Evolutionary conservation across 2,329 filamentous ascomycete species (phyloP).

Genomic region (Ceratocystis albifundus): DNA sequence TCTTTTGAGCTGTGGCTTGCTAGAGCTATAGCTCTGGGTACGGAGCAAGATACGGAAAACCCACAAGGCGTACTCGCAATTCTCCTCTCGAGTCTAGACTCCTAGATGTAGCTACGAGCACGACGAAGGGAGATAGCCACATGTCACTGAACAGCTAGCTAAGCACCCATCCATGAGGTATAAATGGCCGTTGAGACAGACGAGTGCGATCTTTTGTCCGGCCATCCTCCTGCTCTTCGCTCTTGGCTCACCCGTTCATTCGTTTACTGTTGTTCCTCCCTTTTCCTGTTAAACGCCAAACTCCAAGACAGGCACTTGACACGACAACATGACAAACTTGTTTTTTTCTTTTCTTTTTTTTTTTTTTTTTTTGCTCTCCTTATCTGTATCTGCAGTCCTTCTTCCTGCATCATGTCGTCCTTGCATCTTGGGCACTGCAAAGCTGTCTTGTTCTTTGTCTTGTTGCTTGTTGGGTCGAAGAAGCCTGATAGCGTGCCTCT

Average conservation of each 20-base stretch:
- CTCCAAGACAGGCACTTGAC: constrained; percentile 2
- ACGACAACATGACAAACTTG: background rate
- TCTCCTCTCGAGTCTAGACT: background rate
- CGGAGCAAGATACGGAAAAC: too few species aligned
- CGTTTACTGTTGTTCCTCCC: background rate
- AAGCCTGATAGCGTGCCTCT: background rate
- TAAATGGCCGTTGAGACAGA: too few species aligned
- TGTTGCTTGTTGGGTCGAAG: background rate
- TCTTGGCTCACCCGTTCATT: background rate
- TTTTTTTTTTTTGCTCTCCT: too few species aligned
- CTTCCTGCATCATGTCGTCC: background rate
- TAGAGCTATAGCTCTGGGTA: too few species aligned
- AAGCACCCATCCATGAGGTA: too few species aligned
- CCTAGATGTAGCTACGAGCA: background rate
- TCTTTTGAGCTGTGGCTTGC: too few species aligned
- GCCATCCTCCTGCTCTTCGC: too few species aligned
- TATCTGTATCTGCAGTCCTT: background rate
- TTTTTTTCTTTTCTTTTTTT: background rate
- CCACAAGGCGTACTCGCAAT: too few species aligned
- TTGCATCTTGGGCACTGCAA: background rate
- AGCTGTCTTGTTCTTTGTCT: background rate
- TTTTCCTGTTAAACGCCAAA: background rate
- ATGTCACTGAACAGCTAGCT: too few species aligned
- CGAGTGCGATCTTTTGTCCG: too few species aligned
- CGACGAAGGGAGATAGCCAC: too few species aligned